Base-by-base conservation (phyloP, 768 basidiomycete species). In the Pleurotus citrinopileatus region DNA sequence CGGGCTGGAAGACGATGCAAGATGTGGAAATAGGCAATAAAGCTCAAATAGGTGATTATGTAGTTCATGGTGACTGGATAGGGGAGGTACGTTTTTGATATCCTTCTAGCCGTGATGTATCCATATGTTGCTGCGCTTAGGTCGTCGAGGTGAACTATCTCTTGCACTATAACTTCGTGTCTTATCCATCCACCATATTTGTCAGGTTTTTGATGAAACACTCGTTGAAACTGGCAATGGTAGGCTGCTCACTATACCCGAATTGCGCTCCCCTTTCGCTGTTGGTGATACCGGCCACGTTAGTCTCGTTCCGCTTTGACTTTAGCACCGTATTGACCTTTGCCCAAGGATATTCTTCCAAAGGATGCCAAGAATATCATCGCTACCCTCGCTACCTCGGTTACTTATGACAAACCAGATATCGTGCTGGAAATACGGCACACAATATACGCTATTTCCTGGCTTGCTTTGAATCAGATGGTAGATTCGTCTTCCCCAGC, bases 401-500 rank as follows among this genome's bases (percentile, higher is more conserved):
- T 69, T 57, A 67, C 72, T 44, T 70, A 75, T 12, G 73, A 73
- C 34, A 63, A 62, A 12, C 68, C 71, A 12, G 88, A 89, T 55
- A 85, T 82, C 1, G 86, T 93, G 25, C 73, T 94, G 29, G 77
- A 80, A 20, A 79, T 93, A 23, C 82, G 79, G 57, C 91, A 91
- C 55, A 88, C 82, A 13, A 86, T 89, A 36, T 80, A 93, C 57
- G 90, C 88, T 12, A 73, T 96, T 42, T 80, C 85, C 44, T 96
- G 94, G 94, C 75, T 94, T 3, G 94, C 91, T 17, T 72, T 96
- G 51, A 94, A 92, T 57, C 94, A 96, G 74, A 78, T 81, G 51
- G 93, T 91, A 63, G 52, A 25, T 25, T 61, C 38, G 23, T 37
- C 38, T 20, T 27, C 12, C 54, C 29, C 25, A 19, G 17, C 22